Percentiles rank a stretch among this genome's conserved stretches.
Conservation (phyloP, 2,329 filamentous ascomycete genomes). For the Colletotrichum sp. region DNA sequence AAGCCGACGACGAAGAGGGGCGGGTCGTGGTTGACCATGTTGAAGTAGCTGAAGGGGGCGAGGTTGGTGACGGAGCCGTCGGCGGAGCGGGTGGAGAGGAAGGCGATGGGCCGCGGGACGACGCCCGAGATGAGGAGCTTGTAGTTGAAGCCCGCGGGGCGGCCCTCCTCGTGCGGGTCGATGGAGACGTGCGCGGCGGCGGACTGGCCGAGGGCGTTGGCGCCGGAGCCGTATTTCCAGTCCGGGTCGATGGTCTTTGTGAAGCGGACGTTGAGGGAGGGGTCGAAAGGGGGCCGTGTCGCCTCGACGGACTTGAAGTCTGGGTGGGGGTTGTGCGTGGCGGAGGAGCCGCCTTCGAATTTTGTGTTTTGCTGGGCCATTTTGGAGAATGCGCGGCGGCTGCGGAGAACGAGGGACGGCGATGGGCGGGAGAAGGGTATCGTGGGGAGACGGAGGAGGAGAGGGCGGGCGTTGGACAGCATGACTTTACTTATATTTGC, state of each 20-base stretch:
- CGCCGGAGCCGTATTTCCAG: constrained; percentile 71
- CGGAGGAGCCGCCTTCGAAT: constrained; percentile 6
- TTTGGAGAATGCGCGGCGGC: not conserved
- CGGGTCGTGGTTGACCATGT: constrained; percentile 84
- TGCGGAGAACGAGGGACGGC: not conserved
- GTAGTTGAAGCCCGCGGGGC: constrained; percentile 79
- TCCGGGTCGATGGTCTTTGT: constrained; percentile 68
- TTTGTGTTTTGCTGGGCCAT: not conserved
- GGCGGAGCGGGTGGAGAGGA: constrained; percentile 58
- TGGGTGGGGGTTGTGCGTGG: constrained; percentile 69
- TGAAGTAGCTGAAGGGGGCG: constrained; percentile 87
- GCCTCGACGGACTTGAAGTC: constrained; percentile 78
- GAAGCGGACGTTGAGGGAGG: constrained; percentile 51
- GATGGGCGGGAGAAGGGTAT: not conserved
- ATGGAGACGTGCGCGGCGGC: constrained; percentile 72
- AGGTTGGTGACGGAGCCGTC: constrained; percentile 73
- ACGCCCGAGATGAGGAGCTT: constrained; percentile 87
- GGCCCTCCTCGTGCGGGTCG: constrained; percentile 76
- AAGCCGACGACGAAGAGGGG: constrained; percentile 76
- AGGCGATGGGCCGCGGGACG: constrained; percentile 80
- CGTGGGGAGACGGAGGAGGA: not conserved
- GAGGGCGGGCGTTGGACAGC: not conserved
- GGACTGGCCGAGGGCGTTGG: constrained; percentile 58
- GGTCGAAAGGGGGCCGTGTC: constrained; percentile 66
- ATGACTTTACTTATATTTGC: not conserved